These are phyloP conservation scores for Yamadazyma insecticola DNA, from an alignment of 805 yeast species.

Conservation along the genomic window DNA sequence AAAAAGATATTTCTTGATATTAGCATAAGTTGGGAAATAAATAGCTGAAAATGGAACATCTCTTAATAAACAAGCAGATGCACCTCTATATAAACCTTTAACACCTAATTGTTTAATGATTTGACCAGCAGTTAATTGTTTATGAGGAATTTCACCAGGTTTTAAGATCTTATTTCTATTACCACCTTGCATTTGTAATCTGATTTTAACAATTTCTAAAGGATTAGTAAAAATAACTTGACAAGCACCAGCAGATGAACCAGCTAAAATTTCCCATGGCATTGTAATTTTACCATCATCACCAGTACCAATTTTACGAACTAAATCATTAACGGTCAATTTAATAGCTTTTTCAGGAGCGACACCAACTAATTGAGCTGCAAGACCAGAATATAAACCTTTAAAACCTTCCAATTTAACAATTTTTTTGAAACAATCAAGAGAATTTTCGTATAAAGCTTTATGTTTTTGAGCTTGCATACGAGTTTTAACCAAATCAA, in stretches of 20 bases:
- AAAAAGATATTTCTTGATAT: slow-evolving; percentile 77
- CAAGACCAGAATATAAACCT: slow-evolving; percentile 89
- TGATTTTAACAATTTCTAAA: slow-evolving; percentile 88
- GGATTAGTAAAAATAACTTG: slow-evolving; percentile 97
- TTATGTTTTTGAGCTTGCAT: slow-evolving; percentile 91
- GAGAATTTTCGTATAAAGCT: slow-evolving; percentile 68
- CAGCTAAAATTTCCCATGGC: slow-evolving; percentile 77
- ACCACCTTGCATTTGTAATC: slow-evolving; percentile 90
- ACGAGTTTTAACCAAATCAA: slow-evolving; percentile 91
- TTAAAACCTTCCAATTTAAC: slow-evolving; percentile 69
- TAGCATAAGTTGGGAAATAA: slow-evolving; percentile 95
- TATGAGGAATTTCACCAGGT: slow-evolving; percentile 37
- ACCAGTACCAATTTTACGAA: slow-evolving; percentile 64
- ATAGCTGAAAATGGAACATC: slow-evolving; percentile 97
- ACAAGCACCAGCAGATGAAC: slow-evolving; percentile 94
- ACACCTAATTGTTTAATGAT: slow-evolving; percentile 78
- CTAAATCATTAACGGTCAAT: slow-evolving; percentile 86
- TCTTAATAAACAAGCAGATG: slow-evolving; percentile 82
- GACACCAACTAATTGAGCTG: slow-evolving; percentile 93
- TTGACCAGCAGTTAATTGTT: slow-evolving; percentile 53
- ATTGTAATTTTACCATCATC: slow-evolving; percentile 36
- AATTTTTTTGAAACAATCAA: slow-evolving; percentile 83
- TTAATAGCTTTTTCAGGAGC: slow-evolving; percentile 99
- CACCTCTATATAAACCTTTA: slow-evolving; percentile 86
- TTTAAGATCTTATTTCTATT: slow-evolving; percentile 30